Base-by-base conservation (phyloP, 2,329 filamentous ascomycete genomes). In the Penicillium sumatraense region DNA sequence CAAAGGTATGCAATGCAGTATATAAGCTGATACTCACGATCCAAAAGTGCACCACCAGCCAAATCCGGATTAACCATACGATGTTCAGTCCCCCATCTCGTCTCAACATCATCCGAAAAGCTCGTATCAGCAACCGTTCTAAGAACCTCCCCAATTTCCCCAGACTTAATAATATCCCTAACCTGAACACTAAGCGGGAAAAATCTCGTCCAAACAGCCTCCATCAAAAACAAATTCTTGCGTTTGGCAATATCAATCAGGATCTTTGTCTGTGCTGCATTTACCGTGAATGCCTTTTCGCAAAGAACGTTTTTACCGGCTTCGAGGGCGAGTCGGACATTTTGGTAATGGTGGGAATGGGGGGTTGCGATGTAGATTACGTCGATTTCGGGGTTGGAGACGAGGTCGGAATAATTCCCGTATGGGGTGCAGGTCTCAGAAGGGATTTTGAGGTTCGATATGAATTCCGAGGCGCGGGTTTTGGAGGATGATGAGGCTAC, bases 341-440 rank as follows among this genome's bases (percentile, higher is more conserved):
- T 93, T 73, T 96, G 91, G 79, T 93, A 96, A 79, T 96, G 92
- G 74, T 96, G 92, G 66, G 89, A 93, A 78, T 96, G 92, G 14
- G 92, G 92, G 3, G 92, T 96, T 21, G 91, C 91, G 53, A 96
- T 85, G 74, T 96, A 96, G 76, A 96, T 77, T 65, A 96, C 90
- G 73, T 96, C 90, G 62, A 96, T 84, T 66, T 90, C 83, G 6
- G 88, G 79, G 71, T 96, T 90, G 48, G 84, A 83, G 23, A 93
- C 91, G 24, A 96, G 83, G 71, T 92, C 89, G 56, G 89, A 90
- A 70, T 96, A 96, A 24, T 88, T 82, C 65, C 85, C 85, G 54
- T 89, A 88, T 7, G 85, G 81, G 16, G n/a, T n/a, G n/a, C n/a
- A n/a, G n/a, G n/a, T n/a, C n/a, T n/a, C n/a, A n/a, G 82, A 77